Percentiles rank a stretch among this genome's conserved stretches.
Evolutionary conservation across 2,329 filamentous ascomycete genomes (phyloP).

Genomic region (Colletotrichum somersetense): DNA sequence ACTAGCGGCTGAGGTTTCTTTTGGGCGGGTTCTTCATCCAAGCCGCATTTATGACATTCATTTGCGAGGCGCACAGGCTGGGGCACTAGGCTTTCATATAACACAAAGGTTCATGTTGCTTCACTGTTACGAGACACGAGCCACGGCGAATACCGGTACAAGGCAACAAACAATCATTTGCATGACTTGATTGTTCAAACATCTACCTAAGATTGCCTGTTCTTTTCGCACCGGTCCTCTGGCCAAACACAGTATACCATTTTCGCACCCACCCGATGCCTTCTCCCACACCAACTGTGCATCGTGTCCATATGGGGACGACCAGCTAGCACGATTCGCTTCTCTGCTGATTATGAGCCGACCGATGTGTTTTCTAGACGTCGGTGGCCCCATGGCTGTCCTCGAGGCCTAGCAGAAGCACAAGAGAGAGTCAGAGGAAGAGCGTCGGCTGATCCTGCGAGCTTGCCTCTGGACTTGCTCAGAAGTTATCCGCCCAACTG

Average conservation of each 20-base stretch:
- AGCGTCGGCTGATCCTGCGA: too few relatives aligned
- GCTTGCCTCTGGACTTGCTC: background rate
- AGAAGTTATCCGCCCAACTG: background rate
- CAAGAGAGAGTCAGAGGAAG: background rate
- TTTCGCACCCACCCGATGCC: background rate
- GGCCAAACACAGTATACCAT: background rate
- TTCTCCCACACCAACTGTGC: background rate
- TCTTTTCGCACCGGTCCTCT: background rate
- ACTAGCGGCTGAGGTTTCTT: background rate
- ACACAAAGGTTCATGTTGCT: background rate
- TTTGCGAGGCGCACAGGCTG: constrained; percentile 14
- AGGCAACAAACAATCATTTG: too few relatives aligned
- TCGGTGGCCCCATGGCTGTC: too few relatives aligned
- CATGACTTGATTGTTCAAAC: background rate
- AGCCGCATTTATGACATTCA: background rate
- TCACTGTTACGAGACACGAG: constrained; percentile 15
- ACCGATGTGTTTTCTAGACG: too few relatives aligned
- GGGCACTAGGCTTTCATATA: background rate
- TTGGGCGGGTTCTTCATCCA: too few relatives aligned
- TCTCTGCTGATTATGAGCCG: too few relatives aligned
- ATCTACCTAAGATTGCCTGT: too few relatives aligned
- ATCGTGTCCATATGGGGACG: too few relatives aligned
- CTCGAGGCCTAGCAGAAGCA: too few relatives aligned
- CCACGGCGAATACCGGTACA: background rate
- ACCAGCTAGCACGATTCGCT: too few relatives aligned